Conservation (phyloP, 768 basidiomycete genomes). For the Albatrellus ellisii region DNA sequence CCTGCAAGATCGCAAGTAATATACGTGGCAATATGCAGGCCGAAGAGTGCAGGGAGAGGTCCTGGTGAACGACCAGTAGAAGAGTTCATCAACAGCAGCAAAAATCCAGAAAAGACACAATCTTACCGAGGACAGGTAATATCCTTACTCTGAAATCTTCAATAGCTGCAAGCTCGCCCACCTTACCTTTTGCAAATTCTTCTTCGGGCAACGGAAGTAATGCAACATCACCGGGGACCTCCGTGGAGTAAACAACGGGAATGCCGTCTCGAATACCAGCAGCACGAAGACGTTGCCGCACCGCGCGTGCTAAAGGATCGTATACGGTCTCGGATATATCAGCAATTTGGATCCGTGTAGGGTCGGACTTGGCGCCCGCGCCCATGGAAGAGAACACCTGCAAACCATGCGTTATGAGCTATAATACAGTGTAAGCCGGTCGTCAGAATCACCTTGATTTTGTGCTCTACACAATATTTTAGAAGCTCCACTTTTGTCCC, state of each 20-base stretch:
- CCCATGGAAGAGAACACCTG: slow-evolving; percentile 97
- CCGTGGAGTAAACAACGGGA: slow-evolving; percentile 92
- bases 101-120: not conserved
- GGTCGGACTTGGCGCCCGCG: slow-evolving; percentile 88
- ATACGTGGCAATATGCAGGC: slow-evolving; percentile 80
- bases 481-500: slow-evolving; percentile 92
- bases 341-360: slow-evolving; percentile 88
- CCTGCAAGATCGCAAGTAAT: slow-evolving; percentile 77
- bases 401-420: not conserved
- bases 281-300: slow-evolving; percentile 55
- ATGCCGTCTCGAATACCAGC: slow-evolving; percentile 33
- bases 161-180: slow-evolving; percentile 81
- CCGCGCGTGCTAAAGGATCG: slow-evolving; percentile 88
- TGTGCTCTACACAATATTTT: slow-evolving; percentile 69
- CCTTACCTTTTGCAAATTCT: slow-evolving; percentile 80
- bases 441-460: slow-evolving; percentile 53
- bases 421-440: not conserved
- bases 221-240: slow-evolving; percentile 80
- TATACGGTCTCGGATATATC: slow-evolving; percentile 90
- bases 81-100: not conserved
- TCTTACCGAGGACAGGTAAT: slow-evolving; percentile 77
- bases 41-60: slow-evolving; percentile 83
- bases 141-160: slow-evolving; percentile 93
- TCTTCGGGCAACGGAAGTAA: slow-evolving; percentile 85
- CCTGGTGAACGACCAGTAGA: slow-evolving; percentile 25